phyloP scores from a whole-genome alignment of 495 filamentous ascomycete species.

The Hypoxylon rickii region DNA sequence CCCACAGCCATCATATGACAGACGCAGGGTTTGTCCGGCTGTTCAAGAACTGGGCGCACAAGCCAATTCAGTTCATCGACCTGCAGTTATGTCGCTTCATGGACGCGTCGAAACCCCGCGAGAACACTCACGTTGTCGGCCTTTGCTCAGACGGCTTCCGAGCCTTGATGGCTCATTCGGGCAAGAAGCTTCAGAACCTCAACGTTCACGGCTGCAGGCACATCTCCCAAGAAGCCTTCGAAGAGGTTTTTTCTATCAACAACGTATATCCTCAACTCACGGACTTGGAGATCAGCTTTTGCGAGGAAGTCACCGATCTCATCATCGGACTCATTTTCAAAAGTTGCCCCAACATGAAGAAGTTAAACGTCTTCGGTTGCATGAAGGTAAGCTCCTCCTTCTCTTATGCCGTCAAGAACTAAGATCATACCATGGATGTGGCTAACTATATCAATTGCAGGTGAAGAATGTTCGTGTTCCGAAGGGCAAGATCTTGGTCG shows the following conservation, averaged over 20 bases:
- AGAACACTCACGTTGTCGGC: constrained; percentile 67
- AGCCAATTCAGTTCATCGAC: constrained; percentile 67
- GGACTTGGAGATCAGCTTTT: constrained; percentile 79
- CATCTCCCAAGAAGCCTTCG: constrained; percentile 68
- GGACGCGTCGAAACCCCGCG: constrained; percentile 58
- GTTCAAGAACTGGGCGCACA: constrained; percentile 79
- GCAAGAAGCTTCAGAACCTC: constrained; percentile 60
- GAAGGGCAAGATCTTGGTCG: constrained; percentile 74
- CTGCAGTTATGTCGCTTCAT: constrained; percentile 74
- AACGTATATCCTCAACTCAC: constrained; percentile 66
- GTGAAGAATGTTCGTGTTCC: constrained; percentile 73
- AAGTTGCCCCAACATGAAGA: constrained; percentile 71
- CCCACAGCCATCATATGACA: constrained; percentile 71
- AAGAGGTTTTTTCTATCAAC: constrained; percentile 65
- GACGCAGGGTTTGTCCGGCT: constrained; percentile 70
- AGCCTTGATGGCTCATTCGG: constrained; percentile 85
- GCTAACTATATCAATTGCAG: constrained; percentile 31
- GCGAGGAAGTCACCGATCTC: constrained; percentile 72
- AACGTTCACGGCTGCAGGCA: constrained; percentile 81
- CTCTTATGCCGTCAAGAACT: too few species aligned
- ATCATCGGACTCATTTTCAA: constrained; percentile 74
- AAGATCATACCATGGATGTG: neutral
- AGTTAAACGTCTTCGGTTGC: constrained; percentile 81
- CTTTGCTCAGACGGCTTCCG: constrained; percentile 74
- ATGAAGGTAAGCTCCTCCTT: constrained; percentile 55